Conservation (phyloP, 1,284 basidiomycete species). For the Erythrobasidium hasegawianum region DNA sequence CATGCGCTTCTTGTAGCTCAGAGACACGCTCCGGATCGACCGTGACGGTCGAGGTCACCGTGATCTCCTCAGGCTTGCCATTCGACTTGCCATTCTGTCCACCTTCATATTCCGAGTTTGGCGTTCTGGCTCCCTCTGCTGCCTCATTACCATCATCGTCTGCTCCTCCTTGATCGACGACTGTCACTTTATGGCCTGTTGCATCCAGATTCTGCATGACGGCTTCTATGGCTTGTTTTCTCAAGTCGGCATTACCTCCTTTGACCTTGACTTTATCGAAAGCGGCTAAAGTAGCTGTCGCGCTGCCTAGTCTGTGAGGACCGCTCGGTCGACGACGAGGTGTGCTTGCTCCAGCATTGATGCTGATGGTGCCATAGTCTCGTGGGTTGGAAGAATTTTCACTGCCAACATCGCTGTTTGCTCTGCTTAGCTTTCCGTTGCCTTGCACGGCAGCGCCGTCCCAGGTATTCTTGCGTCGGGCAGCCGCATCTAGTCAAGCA, state of each 20-base stretch:
- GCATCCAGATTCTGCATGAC: conserved; percentile 30
- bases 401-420: conserved; percentile 13
- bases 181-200: conserved; percentile 15
- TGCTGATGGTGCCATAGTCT: conserved; percentile 29
- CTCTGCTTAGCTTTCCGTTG: conserved; percentile 9
- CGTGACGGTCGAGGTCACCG: conserved; percentile 3
- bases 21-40: not conserved
- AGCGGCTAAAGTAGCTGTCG: conserved; percentile 1
- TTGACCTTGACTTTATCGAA: conserved; percentile 34
- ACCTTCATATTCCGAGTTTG: not conserved
- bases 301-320: conserved; percentile 20
- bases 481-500: conserved; percentile 7
- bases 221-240: conserved; percentile 25
- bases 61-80: not conserved
- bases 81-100: not conserved
- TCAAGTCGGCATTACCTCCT: conserved; percentile 15
- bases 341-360: conserved; percentile 19
- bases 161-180: not conserved
- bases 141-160: not conserved
- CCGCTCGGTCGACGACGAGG: conserved; percentile 27
- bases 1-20: not conserved
- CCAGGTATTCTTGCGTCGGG: conserved; percentile 2
- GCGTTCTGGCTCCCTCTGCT: not conserved
- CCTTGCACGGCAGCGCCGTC: not conserved
- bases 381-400: not conserved